These are phyloP conservation scores for Trichosporon asahii DNA, from an alignment of 1,284 basidiomycete genomes.

Conservation along the genomic window DNA sequence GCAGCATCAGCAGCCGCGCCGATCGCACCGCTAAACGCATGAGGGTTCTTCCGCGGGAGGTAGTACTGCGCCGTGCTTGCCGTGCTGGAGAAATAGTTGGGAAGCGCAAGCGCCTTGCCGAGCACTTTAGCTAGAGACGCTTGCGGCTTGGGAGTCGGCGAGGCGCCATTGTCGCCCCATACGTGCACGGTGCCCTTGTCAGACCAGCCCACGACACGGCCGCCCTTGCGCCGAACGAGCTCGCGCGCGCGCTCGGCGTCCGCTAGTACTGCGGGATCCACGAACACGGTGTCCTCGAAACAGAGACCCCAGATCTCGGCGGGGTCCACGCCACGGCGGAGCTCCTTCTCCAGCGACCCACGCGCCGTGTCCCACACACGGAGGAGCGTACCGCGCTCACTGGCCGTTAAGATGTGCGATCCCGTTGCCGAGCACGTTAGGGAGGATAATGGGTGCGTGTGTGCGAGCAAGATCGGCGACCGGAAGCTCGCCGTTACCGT, in stretches of 20 bases:
- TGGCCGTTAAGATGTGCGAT: constrained; percentile 77
- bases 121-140: constrained; percentile 68
- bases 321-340: constrained; percentile 81
- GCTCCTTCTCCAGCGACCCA: constrained; percentile 73
- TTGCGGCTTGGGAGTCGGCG: constrained; percentile 10
- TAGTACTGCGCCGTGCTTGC: constrained; percentile 92
- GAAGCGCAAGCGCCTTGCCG: constrained; percentile 72
- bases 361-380: constrained; percentile 79
- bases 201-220: constrained; percentile 59
- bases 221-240: constrained; percentile 32
- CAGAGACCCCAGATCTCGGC: constrained; percentile 86
- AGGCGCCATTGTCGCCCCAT: constrained; percentile 53
- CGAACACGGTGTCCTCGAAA: constrained; percentile 35
- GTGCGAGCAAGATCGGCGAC: constrained; percentile 75
- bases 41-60: constrained; percentile 61
- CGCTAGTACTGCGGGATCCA: constrained; percentile 1
- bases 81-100: constrained; percentile 87
- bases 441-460: constrained; percentile 72
- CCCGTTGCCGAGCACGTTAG: constrained; percentile 75
- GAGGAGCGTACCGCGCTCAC: constrained; percentile 77
- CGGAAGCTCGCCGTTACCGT: constrained; percentile 36
- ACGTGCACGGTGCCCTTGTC: constrained; percentile 96
- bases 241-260: constrained; percentile 69
- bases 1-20: constrained; percentile 50
- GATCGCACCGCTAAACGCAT: constrained; percentile 42